These are phyloP conservation scores for Saccharomycopsis vini DNA, from an alignment of 805 yeast species.

Conservation along the genomic window DNA sequence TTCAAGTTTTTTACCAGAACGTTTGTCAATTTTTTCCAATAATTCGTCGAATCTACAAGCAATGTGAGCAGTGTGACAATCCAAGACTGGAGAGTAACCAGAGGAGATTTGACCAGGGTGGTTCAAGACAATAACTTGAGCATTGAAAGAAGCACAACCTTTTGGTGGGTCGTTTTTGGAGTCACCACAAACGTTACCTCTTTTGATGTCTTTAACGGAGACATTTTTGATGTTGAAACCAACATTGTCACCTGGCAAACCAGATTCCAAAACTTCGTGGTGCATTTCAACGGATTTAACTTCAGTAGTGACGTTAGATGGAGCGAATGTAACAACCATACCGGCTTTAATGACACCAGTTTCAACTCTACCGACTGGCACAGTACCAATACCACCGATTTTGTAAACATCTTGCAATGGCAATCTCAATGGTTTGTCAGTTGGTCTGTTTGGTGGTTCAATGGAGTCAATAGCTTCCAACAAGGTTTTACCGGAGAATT, in stretches of 20 bases:
- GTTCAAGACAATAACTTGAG: slow-evolving; percentile 82
- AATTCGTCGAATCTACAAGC: slow-evolving; percentile 81
- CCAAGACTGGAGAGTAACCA: slow-evolving; percentile 87
- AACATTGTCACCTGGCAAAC: slow-evolving; percentile 86
- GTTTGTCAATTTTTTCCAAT: slow-evolving; percentile 79
- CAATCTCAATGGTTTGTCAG: slow-evolving; percentile 81
- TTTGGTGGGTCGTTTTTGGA: slow-evolving; percentile 82
- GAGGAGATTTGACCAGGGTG: slow-evolving; percentile 89
- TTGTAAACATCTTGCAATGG: slow-evolving; percentile 89
- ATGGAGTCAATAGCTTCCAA: slow-evolving; percentile 79
- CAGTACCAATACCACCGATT: slow-evolving; percentile 89
- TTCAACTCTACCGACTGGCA: slow-evolving; percentile 91
- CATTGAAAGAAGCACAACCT: slow-evolving; percentile 72
- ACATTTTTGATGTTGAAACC: slow-evolving; percentile 89
- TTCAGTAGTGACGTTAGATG: slow-evolving; percentile 84
- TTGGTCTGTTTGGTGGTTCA: slow-evolving; percentile 74
- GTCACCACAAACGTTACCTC: slow-evolving; percentile 92
- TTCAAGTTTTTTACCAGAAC: slow-evolving; percentile 87
- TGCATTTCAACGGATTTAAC: slow-evolving; percentile 87
- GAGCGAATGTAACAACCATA: slow-evolving; percentile 84
- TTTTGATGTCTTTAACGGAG: slow-evolving; percentile 80
- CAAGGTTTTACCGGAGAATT: slow-evolving; percentile 68
- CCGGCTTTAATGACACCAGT: slow-evolving; percentile 89
- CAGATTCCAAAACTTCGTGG: slow-evolving; percentile 71
- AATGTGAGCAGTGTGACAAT: slow-evolving; percentile 88